Percentiles rank a stretch among this genome's conserved stretches.
phyloP scores from a whole-genome alignment of 2,329 filamentous ascomycete species.

The Fusarium praegraminearum region DNA sequence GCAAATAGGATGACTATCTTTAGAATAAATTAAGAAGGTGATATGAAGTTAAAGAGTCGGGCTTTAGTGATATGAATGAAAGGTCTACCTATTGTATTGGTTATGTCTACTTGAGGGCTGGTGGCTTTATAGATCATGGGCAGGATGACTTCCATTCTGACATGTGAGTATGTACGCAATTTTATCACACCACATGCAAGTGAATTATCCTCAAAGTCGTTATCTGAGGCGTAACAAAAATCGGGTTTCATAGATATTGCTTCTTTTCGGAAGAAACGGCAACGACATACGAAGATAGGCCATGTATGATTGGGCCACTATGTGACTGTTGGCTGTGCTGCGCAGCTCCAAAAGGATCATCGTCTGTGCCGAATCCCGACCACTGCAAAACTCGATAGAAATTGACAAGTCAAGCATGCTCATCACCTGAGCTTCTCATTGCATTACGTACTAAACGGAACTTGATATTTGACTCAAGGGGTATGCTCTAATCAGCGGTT shows the following conservation, averaged over 20 bases:
- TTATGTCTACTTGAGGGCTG: not conserved
- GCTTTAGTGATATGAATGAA: not conserved
- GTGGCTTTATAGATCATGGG: not conserved
- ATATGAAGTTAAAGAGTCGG: fast-evolving
- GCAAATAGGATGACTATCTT: fast-evolving
- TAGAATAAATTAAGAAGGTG: fast-evolving
- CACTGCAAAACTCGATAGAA: not conserved
- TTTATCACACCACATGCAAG: not conserved
- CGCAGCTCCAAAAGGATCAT: not conserved
- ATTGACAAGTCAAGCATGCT: not conserved
- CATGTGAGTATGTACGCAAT: not conserved
- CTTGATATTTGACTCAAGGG: no score
- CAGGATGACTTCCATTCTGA: not conserved
- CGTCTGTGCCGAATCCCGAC: not conserved
- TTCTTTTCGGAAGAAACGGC: not conserved
- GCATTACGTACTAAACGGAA: no score
- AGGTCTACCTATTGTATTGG: not conserved
- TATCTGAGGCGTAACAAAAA: not conserved
- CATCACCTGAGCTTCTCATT: no score
- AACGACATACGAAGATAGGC: not conserved
- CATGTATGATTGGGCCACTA: not conserved
- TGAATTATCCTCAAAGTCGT: not conserved
- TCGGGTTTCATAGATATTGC: not conserved
- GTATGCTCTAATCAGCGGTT: no score
- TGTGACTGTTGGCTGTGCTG: not conserved